phyloP scores from a whole-genome alignment of 805 yeast genomes.

The Maudiozyma turicensis region DNA sequence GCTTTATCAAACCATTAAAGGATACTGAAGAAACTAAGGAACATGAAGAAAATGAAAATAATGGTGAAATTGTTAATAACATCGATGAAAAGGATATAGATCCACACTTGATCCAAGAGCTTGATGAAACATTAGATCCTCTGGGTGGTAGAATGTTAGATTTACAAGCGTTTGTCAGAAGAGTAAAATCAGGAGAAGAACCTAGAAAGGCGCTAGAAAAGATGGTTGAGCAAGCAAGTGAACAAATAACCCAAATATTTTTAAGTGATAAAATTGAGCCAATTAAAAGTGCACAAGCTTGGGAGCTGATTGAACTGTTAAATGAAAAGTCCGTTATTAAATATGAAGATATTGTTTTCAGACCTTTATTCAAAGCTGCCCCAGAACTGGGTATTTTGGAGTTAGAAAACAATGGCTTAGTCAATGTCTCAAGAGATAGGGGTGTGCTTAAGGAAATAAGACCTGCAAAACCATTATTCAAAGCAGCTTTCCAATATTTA shows the following conservation, averaged over 20 bases:
- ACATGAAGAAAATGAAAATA: constrained; percentile 11
- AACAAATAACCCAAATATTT: constrained; percentile 79
- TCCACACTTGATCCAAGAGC: constrained; percentile 17
- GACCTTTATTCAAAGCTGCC: constrained; percentile 50
- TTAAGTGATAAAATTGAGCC: constrained; percentile 39
- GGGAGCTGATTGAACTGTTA: constrained; percentile 67
- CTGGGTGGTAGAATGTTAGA: constrained; percentile 95
- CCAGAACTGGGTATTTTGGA: constrained; percentile 51
- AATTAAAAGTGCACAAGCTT: constrained; percentile 73
- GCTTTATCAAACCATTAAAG: not conserved
- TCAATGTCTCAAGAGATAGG: constrained; percentile 61
- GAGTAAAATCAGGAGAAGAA: constrained; percentile 79
- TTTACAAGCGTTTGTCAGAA: constrained; percentile 78
- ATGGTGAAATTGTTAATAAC: constrained; percentile 1
- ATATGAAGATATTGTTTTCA: constrained; percentile 43
- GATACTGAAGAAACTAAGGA: not conserved
- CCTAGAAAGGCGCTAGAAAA: constrained; percentile 68
- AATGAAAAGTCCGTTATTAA: constrained; percentile 38
- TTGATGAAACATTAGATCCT: constrained; percentile 56
- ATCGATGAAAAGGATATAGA: constrained; percentile 13
- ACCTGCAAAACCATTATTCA: constrained; percentile 79
- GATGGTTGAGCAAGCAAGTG: constrained; percentile 76
- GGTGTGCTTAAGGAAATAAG: constrained; percentile 59
- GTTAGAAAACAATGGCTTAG: constrained; percentile 71
- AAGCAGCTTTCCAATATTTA: constrained; percentile 67